phyloP scores from a whole-genome alignment of 495 filamentous ascomycete genomes.

The Tuber umbilicatum region DNA sequence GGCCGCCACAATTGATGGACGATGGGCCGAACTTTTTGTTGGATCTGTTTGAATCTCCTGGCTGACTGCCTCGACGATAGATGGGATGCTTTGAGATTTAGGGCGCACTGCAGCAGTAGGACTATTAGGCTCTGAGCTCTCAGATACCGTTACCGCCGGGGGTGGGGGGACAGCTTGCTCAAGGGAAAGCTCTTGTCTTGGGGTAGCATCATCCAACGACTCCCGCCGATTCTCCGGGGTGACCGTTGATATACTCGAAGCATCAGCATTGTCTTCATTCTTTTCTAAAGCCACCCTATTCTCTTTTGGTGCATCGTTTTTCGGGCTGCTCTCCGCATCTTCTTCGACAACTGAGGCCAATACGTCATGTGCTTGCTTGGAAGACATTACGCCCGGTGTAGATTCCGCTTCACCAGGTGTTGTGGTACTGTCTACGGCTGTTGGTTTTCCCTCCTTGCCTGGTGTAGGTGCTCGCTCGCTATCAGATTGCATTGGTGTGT shows the following conservation, averaged over 20 bases:
- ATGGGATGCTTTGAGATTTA: constrained; percentile 22
- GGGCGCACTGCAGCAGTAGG: constrained; percentile 19
- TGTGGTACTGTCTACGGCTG: constrained; percentile 41
- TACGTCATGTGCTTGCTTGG: constrained; percentile 62
- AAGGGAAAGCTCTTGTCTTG: constrained; percentile 20
- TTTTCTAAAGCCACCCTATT: constrained; percentile 19
- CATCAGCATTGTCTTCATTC: constrained; percentile 24
- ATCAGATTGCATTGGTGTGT: constrained; percentile 63
- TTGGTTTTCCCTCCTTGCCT: constrained; percentile 47
- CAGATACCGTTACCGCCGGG: constrained; percentile 8
- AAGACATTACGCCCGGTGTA: constrained; percentile 45
- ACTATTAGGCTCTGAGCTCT: constrained; percentile 25
- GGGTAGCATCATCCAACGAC: constrained; percentile 18
- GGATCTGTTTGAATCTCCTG: constrained; percentile 3
- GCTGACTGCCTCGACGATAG: constrained; percentile 21
- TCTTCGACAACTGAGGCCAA: constrained; percentile 65
- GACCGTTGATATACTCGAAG: constrained; percentile 26
- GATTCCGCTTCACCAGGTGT: constrained; percentile 19
- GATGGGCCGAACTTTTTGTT: constrained; percentile 3
- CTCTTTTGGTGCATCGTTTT: constrained; percentile 13
- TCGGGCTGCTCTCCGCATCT: constrained; percentile 44
- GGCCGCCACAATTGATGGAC: constrained; percentile 16
- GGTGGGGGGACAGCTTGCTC: constrained; percentile 15
- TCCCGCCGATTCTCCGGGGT: constrained; percentile 20
- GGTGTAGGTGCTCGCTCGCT: constrained; percentile 50